phyloP scores from a whole-genome alignment of 148 eudicot genomes.

The Pouteria glomerata region DNA sequence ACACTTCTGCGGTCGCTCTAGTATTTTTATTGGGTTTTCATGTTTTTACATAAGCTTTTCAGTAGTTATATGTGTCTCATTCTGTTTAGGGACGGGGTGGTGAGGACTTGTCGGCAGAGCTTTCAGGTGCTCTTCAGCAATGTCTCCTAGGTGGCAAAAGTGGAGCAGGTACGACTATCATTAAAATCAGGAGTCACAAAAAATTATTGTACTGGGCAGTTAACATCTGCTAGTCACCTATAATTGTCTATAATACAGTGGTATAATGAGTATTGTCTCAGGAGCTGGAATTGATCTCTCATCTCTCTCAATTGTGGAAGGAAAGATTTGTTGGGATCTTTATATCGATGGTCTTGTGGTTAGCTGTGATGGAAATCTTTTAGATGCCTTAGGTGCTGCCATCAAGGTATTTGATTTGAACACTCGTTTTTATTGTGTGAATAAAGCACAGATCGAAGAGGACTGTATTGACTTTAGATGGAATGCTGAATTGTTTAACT shows the following conservation, averaged over 20 bases:
- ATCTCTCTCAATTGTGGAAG: slow-evolving; percentile 70
- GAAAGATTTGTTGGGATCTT: slow-evolving; percentile 95
- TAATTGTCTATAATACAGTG: neutral
- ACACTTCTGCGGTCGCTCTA: too few relatives aligned
- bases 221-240: neutral
- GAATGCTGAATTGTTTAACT: neutral
- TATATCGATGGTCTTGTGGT: slow-evolving; percentile 89
- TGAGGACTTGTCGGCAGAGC: slow-evolving; percentile 79
- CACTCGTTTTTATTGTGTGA: neutral
- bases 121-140: slow-evolving; percentile 61
- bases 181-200: neutral
- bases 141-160: slow-evolving; percentile 85
- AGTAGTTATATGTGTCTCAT: neutral
- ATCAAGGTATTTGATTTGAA: slow-evolving; percentile 61
- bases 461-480: neutral
- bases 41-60: neutral
- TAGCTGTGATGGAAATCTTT: slow-evolving; percentile 84
- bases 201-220: neutral
- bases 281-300: slow-evolving; percentile 94
- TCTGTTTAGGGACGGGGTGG: slow-evolving; percentile 88
- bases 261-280: slow-evolving; percentile 23
- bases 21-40: neutral
- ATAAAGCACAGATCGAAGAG: neutral
- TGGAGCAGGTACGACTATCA: slow-evolving; percentile 49
- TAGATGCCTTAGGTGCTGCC: slow-evolving; percentile 93